A percentile compares a stretch with the other conserved stretches of the same genome.
Evolutionary conservation across 2,329 filamentous ascomycete species (phyloP).

Genomic region (Curvularia eragrostidis): DNA sequence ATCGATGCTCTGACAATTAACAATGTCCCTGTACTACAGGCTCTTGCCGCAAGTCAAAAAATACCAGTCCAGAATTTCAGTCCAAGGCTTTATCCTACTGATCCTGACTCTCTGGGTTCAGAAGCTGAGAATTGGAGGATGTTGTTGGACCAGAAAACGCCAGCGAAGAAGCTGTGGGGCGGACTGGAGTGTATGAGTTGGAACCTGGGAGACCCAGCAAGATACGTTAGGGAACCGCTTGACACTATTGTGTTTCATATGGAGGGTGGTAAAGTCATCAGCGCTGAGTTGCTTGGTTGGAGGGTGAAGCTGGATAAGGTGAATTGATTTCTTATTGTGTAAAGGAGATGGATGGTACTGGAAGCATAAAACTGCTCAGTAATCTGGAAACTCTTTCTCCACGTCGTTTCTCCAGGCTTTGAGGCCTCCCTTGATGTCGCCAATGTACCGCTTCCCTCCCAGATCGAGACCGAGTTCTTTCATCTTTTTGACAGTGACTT

Average conservation of each 20-base stretch:
- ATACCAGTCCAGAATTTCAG: constrained; percentile 19
- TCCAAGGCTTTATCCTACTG: constrained; percentile 32
- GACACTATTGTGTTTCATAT: constrained; percentile 29
- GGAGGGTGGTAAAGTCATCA: constrained; percentile 5
- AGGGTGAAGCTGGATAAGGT: constrained; percentile 17
- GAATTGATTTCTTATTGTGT: not conserved
- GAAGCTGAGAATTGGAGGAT: constrained; percentile 29
- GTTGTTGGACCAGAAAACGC: constrained; percentile 20
- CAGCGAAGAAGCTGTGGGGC: constrained; percentile 19
- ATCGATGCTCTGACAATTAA: constrained; percentile 27
- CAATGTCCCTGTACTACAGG: constrained; percentile 21
- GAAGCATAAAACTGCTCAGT: constrained; percentile 44
- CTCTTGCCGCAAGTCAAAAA: constrained; percentile 20
- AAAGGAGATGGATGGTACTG: not conserved
- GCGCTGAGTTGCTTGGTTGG: constrained; percentile 28
- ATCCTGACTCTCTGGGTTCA: constrained; percentile 25
- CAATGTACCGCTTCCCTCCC: constrained; percentile 65
- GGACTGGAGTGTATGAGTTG: constrained; percentile 33
- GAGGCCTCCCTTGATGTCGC: constrained; percentile 75
- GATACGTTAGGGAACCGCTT: constrained; percentile 30
- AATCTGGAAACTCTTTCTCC: constrained; percentile 65
- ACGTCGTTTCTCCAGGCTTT: constrained; percentile 74
- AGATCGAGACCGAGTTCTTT: constrained; percentile 65
- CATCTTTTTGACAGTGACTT: constrained; percentile 70
- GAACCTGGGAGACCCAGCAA: constrained; percentile 25